These are phyloP conservation scores for Kwoniella shivajii DNA, from an alignment of 1,284 basidiomycete genomes.

Conservation along the genomic window DNA sequence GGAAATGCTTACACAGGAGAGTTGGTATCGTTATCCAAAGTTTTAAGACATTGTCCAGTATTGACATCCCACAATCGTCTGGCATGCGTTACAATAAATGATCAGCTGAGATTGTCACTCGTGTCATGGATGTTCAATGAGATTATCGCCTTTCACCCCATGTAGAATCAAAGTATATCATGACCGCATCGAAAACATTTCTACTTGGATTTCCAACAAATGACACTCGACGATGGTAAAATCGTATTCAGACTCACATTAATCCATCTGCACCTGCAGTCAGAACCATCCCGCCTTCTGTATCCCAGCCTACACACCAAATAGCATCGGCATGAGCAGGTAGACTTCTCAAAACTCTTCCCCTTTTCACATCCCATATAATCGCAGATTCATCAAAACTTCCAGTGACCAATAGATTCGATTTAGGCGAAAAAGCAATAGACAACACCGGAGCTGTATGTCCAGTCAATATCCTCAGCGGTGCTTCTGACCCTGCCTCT, in stretches of 20 bases:
- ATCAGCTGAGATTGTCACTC: too few species aligned
- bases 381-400: conserved; percentile 93
- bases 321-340: conserved; percentile 98
- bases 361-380: conserved; percentile 92
- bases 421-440: conserved; percentile 83
- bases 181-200: too few species aligned
- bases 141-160: too few species aligned
- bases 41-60: conserved; percentile 96
- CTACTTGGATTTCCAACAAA: too few species aligned
- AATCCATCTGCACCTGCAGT: conserved; percentile 94
- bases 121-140: too few species aligned
- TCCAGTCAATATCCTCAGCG: conserved; percentile 63
- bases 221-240: too few species aligned
- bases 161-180: too few species aligned
- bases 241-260: conserved; percentile 71
- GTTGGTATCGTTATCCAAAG: conserved; percentile 92
- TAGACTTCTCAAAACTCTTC: conserved; percentile 73
- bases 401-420: conserved; percentile 86
- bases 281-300: conserved; percentile 90
- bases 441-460: conserved; percentile 96
- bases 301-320: conserved; percentile 87
- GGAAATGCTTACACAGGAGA: conserved; percentile 76
- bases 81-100: conserved; percentile 3
- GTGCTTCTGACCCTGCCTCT: not conserved
- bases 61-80: conserved; percentile 96